These are phyloP conservation scores for Diospyros kaki DNA, from an alignment of 148 eudicot genomes.

Conservation along the genomic window DNA sequence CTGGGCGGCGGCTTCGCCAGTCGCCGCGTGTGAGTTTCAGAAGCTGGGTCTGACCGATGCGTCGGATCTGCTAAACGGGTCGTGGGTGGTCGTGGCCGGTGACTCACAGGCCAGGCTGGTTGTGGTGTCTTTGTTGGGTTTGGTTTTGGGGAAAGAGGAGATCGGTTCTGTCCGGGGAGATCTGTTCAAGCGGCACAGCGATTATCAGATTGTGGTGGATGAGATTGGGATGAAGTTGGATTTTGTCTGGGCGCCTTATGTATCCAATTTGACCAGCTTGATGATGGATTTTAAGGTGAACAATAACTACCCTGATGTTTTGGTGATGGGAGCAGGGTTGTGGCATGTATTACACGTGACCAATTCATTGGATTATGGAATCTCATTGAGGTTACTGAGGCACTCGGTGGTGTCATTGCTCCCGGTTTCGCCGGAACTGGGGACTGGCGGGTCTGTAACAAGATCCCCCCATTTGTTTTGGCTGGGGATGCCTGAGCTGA, in stretches of 20 bases:
- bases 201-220: constrained; percentile 64
- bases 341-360: constrained; percentile 91
- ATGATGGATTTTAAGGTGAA: constrained; percentile 32
- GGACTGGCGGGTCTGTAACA: constrained; percentile 7
- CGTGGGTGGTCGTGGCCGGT: constrained; percentile 85
- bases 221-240: constrained; percentile 74
- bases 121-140: constrained; percentile 55
- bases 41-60: constrained; percentile 50
- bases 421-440: constrained; percentile 35
- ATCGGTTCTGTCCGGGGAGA: constrained; percentile 45
- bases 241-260: constrained; percentile 90
- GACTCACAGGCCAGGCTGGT: constrained; percentile 74
- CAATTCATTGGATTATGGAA: constrained; percentile 51
- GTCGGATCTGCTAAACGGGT: constrained; percentile 72
- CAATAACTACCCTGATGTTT: constrained; percentile 66
- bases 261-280: constrained; percentile 48
- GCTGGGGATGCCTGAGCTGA: constrained; percentile 79
- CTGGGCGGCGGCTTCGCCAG: constrained; percentile 44
- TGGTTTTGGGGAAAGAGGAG: constrained; percentile 52
- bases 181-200: constrained; percentile 86
- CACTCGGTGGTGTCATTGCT: constrained; percentile 41
- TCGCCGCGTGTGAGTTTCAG: constrained; percentile 65
- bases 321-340: constrained; percentile 88
- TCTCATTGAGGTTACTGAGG: constrained; percentile 39
- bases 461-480: constrained; percentile 69